A percentile compares a stretch with the other conserved stretches of the same genome.
These are phyloP conservation scores for Suillus luteus DNA, from an alignment of 768 basidiomycete genomes.

Conservation along the genomic window DNA sequence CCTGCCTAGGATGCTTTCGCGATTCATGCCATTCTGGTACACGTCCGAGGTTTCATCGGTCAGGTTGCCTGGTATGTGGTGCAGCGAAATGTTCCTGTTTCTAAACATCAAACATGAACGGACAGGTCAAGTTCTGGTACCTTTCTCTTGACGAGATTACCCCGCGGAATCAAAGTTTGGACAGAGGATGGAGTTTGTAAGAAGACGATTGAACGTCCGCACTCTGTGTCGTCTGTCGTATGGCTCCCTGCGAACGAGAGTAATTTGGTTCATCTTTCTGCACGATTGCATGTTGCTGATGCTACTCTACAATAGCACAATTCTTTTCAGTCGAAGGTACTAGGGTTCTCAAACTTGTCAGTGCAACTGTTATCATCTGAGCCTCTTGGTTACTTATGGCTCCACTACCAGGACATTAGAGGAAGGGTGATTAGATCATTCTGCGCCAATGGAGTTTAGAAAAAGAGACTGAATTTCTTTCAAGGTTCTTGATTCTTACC, in stretches of 20 bases:
- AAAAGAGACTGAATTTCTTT: not conserved
- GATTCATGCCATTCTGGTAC: slow-evolving; percentile 49
- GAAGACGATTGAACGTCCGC: slow-evolving; percentile 50
- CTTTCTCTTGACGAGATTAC: slow-evolving; percentile 48
- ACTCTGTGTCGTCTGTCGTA: slow-evolving; percentile 48
- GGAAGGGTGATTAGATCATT: slow-evolving; percentile 35
- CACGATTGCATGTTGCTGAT: slow-evolving; percentile 17
- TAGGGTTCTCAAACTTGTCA: slow-evolving; percentile 47
- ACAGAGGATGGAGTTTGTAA: slow-evolving; percentile 55
- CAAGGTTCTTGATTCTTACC: slow-evolving; percentile 42
- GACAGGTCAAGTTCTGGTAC: slow-evolving; percentile 48
- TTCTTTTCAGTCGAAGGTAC: slow-evolving; percentile 55
- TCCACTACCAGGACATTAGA: slow-evolving; percentile 41
- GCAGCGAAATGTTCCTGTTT: not conserved
- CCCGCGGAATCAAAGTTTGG: slow-evolving; percentile 54
- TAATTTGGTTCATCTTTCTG: slow-evolving; percentile 21
- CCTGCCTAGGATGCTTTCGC: slow-evolving; percentile 41
- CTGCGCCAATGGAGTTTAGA: not conserved
- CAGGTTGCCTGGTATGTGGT: slow-evolving; percentile 51
- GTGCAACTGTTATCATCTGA: slow-evolving; percentile 17
- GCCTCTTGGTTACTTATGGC: slow-evolving; percentile 18
- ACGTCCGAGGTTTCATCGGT: slow-evolving; percentile 53
- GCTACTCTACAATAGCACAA: slow-evolving; percentile 30
- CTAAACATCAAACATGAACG: slow-evolving; percentile 12
- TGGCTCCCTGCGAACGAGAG: slow-evolving; percentile 55